Evolutionary conservation across 1,284 basidiomycete genomes (phyloP).

Genomic region (Phenoliferia sp.): DNA sequence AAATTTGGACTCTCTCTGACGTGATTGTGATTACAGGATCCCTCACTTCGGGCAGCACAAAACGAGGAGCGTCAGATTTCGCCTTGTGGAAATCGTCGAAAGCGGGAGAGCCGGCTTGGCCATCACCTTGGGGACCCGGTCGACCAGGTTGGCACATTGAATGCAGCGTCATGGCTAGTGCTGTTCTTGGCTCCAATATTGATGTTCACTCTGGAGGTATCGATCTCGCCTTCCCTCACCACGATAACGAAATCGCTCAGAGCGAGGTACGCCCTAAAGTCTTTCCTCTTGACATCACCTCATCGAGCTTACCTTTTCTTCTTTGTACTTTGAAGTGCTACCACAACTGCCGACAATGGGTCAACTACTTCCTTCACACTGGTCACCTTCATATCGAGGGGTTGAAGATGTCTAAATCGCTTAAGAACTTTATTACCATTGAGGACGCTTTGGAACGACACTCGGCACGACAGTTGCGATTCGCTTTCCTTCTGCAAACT

Average conservation of each 20-base stretch:
- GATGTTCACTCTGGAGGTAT: conserved; percentile 98
- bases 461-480: conserved; percentile 82
- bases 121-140: conserved; percentile 93
- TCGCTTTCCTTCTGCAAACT: conserved; percentile 84
- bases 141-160: conserved; percentile 99
- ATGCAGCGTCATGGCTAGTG: conserved; percentile 97
- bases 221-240: conserved; percentile 96
- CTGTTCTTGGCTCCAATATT: conserved; percentile 84
- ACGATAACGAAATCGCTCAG: conserved; percentile 98
- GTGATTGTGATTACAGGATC: conserved; percentile 50
- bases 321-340: conserved; percentile 58
- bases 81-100: conserved; percentile 98
- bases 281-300: conserved; percentile 5
- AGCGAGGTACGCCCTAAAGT: conserved; percentile 61
- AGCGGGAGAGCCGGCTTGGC: conserved; percentile 96
- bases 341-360: conserved; percentile 89
- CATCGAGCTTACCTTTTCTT: neutral
- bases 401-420: conserved; percentile 97
- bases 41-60: conserved; percentile 58
- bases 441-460: conserved; percentile 90
- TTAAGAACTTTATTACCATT: conserved; percentile 99
- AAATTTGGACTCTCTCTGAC: neutral
- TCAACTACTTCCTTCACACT: conserved; percentile 98
- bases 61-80: conserved; percentile 67
- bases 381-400: conserved; percentile 99